Base-by-base conservation (phyloP, 2,329 filamentous ascomycete genomes). In the Orbilia oligospora region DNA sequence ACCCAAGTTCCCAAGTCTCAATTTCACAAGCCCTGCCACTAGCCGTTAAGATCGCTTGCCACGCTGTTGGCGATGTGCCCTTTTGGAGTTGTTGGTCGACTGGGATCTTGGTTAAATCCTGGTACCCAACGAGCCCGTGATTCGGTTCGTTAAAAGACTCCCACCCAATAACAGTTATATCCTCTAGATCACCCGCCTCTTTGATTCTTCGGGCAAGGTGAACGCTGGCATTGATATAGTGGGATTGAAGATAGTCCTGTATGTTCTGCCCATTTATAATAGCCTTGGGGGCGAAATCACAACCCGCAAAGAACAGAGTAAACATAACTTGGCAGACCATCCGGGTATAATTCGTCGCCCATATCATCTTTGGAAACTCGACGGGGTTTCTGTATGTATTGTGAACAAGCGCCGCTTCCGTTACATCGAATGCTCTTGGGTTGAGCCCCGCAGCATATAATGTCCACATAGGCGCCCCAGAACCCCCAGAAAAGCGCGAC, bases 91-190 rank as follows among this genome's bases (percentile, higher is more conserved):
- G 93, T 83, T 98, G 94, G 75, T 97, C 93, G 72, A 89, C 88
- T 0, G 96, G 96, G 67, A 97, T 91, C 9, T 89, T 87, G 20
- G 91, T 92, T 64, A 99, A 87, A 83, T 98, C 94, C 76, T 90
- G 88, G 83, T 93, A 91, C 12, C 94, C 94, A 58, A 97, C 90
- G 83, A 97, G 87, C 24, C 97, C 95, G 83, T 92, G 89, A 84
- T 97, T 96, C 0, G 96, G 96, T 85, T 99, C 96, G 83, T 99
- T 99, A 84, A 98, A 87, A 82, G 91, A 97, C 86, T 99, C 96
- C 92, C 95, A 99, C 1, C 96, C 96, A 81, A 98, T 91, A 5
- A 99, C 90, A 33, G 96, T 90, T 22, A 94, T 91, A 80, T 96
- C 89, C 83, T 97, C 92, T 12, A 99, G 87, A 83, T 94, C 94